Conservation (phyloP, 306 rosid genomes). For the Prunus mongolica region DNA sequence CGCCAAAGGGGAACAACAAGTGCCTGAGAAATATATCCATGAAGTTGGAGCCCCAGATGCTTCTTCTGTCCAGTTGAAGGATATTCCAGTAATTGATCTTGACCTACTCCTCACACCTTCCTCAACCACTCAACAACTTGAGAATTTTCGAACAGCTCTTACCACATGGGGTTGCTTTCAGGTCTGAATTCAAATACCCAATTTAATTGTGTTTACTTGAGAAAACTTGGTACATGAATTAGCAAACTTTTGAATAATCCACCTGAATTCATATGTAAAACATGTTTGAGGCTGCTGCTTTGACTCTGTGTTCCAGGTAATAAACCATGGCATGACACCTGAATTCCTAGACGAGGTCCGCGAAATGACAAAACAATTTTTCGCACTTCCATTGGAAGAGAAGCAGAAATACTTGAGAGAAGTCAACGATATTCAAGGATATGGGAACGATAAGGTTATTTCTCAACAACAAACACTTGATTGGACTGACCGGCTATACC, state of each 20-base stretch:
- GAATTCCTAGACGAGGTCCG: slow-evolving; percentile 50
- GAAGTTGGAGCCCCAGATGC: slow-evolving; percentile 20
- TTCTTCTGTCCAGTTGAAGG: slow-evolving; percentile 25
- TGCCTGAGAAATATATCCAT: slow-evolving; percentile 31
- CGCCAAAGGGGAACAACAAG: neutral
- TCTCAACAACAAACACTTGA: slow-evolving; percentile 46
- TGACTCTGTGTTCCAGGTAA: slow-evolving; percentile 37
- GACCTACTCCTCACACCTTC: slow-evolving; percentile 12
- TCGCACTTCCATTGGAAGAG: slow-evolving; percentile 45
- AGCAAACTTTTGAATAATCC: no score
- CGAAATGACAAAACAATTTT: slow-evolving; percentile 45
- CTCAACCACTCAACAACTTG: neutral
- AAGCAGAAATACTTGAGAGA: slow-evolving; percentile 40
- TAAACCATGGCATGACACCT: slow-evolving; percentile 56
- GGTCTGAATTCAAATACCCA: slow-evolving; percentile 6
- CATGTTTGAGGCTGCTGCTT: neutral
- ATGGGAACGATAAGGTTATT: slow-evolving; percentile 40
- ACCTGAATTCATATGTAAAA: no score
- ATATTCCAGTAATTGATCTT: slow-evolving; percentile 30
- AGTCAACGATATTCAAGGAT: slow-evolving; percentile 43
- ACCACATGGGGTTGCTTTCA: slow-evolving; percentile 37
- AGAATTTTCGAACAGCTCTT: slow-evolving; percentile 19
- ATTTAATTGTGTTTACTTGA: no score
- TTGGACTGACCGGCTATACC: slow-evolving; percentile 55
- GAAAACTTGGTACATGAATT: no score